Conservation (phyloP, 202 grass and related monocot genomes). For the Panicum hallii region DNA sequence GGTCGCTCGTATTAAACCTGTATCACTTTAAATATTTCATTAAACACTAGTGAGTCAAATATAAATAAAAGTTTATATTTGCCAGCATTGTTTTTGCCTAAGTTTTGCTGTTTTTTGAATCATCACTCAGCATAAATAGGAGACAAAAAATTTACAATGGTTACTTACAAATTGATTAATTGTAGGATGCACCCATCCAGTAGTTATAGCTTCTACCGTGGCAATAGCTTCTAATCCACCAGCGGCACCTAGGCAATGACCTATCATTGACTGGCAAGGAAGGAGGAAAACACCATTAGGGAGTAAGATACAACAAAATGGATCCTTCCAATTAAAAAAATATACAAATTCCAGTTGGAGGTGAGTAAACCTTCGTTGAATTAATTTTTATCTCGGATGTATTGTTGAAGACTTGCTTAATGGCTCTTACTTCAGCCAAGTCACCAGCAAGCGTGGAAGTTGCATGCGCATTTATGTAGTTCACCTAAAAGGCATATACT, state of each 20-base stretch:
- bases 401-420: conserved; percentile 91
- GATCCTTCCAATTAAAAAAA: neutral
- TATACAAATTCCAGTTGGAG: conserved; percentile 36
- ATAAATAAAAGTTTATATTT: conserved; percentile 2
- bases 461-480: conserved; percentile 96
- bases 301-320: conserved; percentile 17
- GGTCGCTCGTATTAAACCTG: neutral
- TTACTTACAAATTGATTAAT: conserved; percentile 99
- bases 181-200: conserved; percentile 93
- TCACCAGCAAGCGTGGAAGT: conserved; percentile 97
- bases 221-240: conserved; percentile 96
- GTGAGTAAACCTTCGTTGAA: conserved; percentile 82
- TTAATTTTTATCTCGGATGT: conserved; percentile 89
- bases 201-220: conserved; percentile 87
- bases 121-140: neutral
- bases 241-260: conserved; percentile 87
- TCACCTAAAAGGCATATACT: conserved; percentile 63
- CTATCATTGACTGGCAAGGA: conserved; percentile 87
- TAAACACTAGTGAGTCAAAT: neutral
- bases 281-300: conserved; percentile 10
- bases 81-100: neutral
- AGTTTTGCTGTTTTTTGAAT: neutral
- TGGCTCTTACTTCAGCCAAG: conserved; percentile 88
- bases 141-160: neutral
- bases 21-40: neutral